These are phyloP conservation scores for Syzygium malaccense DNA, from an alignment of 441 rosid genomes.

Conservation along the genomic window DNA sequence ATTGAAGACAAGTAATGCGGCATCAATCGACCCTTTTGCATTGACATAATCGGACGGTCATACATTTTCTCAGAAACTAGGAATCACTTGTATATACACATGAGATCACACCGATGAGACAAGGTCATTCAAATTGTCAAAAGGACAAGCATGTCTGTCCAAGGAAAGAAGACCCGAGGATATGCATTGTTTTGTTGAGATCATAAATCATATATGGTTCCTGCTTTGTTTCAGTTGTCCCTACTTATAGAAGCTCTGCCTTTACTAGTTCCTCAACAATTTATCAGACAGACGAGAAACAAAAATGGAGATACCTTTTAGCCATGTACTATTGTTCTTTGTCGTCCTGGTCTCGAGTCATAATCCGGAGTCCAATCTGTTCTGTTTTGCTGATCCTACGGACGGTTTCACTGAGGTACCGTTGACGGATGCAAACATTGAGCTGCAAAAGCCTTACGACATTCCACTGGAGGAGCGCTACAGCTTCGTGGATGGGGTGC, in stretches of 20 bases:
- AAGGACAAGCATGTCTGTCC: not conserved
- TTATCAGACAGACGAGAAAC: not conserved
- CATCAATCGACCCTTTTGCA: not conserved
- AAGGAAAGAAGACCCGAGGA: not conserved
- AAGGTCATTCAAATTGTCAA: not conserved
- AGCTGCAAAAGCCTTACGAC: conserved; percentile 29
- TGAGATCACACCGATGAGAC: not conserved
- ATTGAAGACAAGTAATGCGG: not conserved
- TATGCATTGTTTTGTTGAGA: not conserved
- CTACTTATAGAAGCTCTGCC: not conserved
- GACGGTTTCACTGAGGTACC: conserved; percentile 22
- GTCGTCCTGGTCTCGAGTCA: not conserved
- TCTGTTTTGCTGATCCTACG: conserved; percentile 23
- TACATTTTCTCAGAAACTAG: not conserved
- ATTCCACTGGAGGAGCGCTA: conserved; percentile 19
- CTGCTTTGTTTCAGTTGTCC: not conserved
- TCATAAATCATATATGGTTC: not conserved
- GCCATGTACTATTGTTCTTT: not conserved
- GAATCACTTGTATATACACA: not conserved
- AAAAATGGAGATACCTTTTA: not conserved
- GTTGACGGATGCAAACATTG: conserved; percentile 18
- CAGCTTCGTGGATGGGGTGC: conserved; percentile 20
- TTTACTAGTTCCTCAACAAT: not conserved
- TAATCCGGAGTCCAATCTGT: not conserved
- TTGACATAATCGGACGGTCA: not conserved